These are phyloP conservation scores for Trichoderma gamsii DNA, from an alignment of 495 filamentous ascomycete genomes.

Conservation along the genomic window DNA sequence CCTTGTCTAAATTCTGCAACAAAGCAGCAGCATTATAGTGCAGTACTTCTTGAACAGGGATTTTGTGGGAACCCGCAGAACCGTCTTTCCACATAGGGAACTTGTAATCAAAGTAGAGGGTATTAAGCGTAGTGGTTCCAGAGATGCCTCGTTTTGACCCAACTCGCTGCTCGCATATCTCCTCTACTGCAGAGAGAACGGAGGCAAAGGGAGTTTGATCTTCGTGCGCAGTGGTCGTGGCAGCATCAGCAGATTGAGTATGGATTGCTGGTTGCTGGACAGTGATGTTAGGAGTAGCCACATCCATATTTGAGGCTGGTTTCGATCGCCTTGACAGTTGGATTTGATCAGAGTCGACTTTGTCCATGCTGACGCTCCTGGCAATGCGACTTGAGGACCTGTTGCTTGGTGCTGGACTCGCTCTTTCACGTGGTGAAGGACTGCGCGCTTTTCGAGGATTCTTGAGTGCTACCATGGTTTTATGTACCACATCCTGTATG, in stretches of 20 bases:
- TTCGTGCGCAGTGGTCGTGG: background rate
- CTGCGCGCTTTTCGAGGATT: slow-evolving; percentile 6
- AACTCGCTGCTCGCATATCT: background rate
- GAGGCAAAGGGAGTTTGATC: slow-evolving; percentile 2
- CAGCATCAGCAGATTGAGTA: background rate
- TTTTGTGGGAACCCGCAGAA: background rate
- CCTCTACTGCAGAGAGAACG: background rate
- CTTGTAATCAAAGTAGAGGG: slow-evolving; percentile 11
- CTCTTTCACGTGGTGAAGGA: background rate
- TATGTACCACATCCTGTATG: background rate
- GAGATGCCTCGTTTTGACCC: background rate
- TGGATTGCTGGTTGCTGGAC: background rate
- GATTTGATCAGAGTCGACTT: background rate
- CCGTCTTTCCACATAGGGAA: slow-evolving; percentile 3
- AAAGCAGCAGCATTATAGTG: slow-evolving; percentile 13
- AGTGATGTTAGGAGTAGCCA: background rate
- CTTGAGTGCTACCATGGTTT: background rate
- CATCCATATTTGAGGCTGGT: background rate
- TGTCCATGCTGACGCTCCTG: background rate
- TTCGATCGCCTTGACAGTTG: slow-evolving; percentile 1
- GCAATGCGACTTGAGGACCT: background rate
- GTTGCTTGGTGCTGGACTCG: background rate
- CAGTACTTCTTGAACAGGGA: slow-evolving; percentile 14
- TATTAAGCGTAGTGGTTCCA: background rate
- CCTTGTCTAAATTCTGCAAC: slow-evolving; percentile 9